Conservation (phyloP, 192 early-diverging fungal genomes). For the Podila minutissima region DNA sequence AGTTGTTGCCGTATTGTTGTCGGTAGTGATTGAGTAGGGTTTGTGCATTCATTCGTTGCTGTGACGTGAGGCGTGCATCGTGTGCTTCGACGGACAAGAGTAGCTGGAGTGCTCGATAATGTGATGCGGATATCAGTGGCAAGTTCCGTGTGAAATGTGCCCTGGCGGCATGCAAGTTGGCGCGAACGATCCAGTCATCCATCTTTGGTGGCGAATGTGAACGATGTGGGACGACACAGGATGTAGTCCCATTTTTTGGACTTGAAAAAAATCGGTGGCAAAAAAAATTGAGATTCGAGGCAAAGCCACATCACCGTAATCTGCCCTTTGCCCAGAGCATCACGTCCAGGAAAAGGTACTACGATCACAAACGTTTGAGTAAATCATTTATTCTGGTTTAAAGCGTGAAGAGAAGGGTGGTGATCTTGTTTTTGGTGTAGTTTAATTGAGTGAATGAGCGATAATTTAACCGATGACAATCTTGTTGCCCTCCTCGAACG, state of each 20-base stretch:
- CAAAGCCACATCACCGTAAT: too few relatives aligned
- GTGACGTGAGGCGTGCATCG: slow-evolving; percentile 18
- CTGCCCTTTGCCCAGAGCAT: too few relatives aligned
- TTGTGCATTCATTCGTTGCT: slow-evolving; percentile 36
- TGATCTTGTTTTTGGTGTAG: neutral
- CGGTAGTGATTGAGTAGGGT: slow-evolving; percentile 31
- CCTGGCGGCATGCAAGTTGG: slow-evolving; percentile 22
- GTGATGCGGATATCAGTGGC: slow-evolving; percentile 33
- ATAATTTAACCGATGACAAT: slow-evolving; percentile 86
- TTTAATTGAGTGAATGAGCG: neutral
- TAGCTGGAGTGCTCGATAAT: slow-evolving; percentile 29
- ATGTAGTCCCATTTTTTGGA: neutral
- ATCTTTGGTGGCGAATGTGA: slow-evolving; percentile 7
- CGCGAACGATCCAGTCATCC: slow-evolving; percentile 20
- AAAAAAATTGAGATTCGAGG: neutral
- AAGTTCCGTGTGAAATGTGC: slow-evolving; percentile 13
- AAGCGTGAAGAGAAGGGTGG: slow-evolving; percentile 2
- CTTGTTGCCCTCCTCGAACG: slow-evolving; percentile 64
- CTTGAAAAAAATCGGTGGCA: slow-evolving; percentile 8
- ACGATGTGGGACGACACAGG: neutral
- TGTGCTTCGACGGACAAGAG: slow-evolving; percentile 39
- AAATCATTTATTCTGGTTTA: neutral
- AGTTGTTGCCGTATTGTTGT: slow-evolving; percentile 20
- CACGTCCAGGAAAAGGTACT: too few relatives aligned
- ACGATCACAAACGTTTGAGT: too few relatives aligned